Conservation (phyloP, 768 basidiomycete species). For the Calocybe indica region DNA sequence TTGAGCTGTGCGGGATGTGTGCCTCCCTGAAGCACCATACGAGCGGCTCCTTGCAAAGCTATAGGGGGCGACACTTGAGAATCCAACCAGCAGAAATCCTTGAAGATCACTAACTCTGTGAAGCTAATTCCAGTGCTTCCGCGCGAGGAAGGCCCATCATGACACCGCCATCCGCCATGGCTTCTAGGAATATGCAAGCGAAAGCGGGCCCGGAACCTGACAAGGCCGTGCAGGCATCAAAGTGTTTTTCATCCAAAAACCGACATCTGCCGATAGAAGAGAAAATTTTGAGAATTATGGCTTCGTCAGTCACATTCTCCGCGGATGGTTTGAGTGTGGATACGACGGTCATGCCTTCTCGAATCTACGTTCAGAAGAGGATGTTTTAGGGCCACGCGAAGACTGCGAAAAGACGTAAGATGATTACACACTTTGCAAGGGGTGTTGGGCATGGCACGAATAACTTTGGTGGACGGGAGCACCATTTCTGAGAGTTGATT, state of each 20-base stretch:
- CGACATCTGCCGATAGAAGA: constrained; percentile 94
- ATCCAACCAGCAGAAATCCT: not conserved
- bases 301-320: constrained; percentile 52
- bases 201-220: constrained; percentile 97
- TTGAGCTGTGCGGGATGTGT: constrained; percentile 94
- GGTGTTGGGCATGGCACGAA: constrained; percentile 98
- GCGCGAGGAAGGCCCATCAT: constrained; percentile 98
- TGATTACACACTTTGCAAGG: constrained; percentile 72
- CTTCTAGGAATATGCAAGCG: constrained; percentile 93
- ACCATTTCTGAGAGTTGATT: constrained; percentile 74
- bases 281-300: constrained; percentile 87
- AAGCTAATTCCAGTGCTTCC: constrained; percentile 91
- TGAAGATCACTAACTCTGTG: constrained; percentile 65
- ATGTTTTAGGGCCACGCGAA: not conserved
- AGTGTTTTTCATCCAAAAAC: constrained; percentile 97
- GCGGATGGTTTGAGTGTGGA: constrained; percentile 57
- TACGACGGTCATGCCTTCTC: constrained; percentile 97
- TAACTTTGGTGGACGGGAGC: constrained; percentile 68
- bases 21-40: constrained; percentile 89
- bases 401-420: not conserved
- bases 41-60: constrained; percentile 95
- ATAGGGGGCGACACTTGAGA: constrained; percentile 6
- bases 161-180: constrained; percentile 98
- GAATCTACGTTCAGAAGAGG: constrained; percentile 56
- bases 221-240: constrained; percentile 96